Conservation (phyloP, 1,139 yeast species). For the Debaryomyces coudertii region DNA sequence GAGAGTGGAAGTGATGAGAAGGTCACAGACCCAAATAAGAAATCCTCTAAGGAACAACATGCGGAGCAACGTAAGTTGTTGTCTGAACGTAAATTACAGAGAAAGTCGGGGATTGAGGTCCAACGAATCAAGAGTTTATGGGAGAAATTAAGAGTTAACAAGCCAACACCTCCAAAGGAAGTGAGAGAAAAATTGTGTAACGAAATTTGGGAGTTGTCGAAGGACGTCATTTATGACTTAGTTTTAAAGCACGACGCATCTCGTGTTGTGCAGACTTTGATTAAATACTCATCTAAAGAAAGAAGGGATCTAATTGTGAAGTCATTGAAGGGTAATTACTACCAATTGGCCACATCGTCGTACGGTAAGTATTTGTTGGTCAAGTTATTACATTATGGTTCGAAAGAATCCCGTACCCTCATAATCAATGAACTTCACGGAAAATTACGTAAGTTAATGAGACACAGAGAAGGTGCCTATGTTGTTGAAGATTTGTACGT, state of each 20-base stretch:
- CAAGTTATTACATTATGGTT: slow-evolving; percentile 89
- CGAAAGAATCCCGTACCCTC: slow-evolving; percentile 72
- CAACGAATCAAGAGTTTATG: slow-evolving; percentile 84
- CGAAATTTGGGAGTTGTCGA: slow-evolving; percentile 83
- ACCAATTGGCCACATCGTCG: slow-evolving; percentile 84
- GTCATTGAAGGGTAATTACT: slow-evolving; percentile 75
- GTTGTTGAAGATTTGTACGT: slow-evolving; percentile 93
- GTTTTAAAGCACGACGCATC: slow-evolving; percentile 97
- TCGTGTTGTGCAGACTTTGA: slow-evolving; percentile 90
- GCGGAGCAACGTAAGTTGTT: slow-evolving; percentile 80
- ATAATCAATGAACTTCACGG: slow-evolving; percentile 90
- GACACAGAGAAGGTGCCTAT: slow-evolving; percentile 98
- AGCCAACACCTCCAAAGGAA: slow-evolving; percentile 77
- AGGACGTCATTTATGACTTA: slow-evolving; percentile 77
- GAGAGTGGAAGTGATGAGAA: slow-evolving; percentile 22
- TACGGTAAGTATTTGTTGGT: slow-evolving; percentile 92
- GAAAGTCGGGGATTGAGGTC: slow-evolving; percentile 85
- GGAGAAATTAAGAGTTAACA: slow-evolving; percentile 89
- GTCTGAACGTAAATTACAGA: slow-evolving; percentile 81
- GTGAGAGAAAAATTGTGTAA: slow-evolving; percentile 78
- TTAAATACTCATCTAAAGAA: slow-evolving; percentile 80
- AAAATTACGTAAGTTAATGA: slow-evolving; percentile 85
- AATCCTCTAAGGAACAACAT: slow-evolving; percentile 69
- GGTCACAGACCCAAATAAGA: slow-evolving; percentile 44
- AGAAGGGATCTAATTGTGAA: slow-evolving; percentile 73